These are phyloP conservation scores for Schizochytrium sp. DNA, from an alignment of 108 stramenopile genomes.

Conservation along the genomic window DNA sequence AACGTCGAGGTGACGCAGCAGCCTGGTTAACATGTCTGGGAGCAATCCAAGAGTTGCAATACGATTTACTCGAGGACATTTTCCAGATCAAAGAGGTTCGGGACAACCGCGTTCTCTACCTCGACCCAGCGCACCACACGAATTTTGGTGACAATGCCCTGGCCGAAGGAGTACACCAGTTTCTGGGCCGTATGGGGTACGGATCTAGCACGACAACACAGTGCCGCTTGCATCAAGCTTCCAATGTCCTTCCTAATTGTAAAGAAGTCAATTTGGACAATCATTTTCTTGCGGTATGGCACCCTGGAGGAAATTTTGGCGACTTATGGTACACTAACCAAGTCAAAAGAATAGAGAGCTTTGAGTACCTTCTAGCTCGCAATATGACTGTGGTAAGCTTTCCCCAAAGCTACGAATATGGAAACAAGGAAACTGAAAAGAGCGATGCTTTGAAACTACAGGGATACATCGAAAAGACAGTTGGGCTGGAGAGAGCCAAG, in stretches of 20 bases:
- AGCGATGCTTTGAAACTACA: neutral
- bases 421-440: neutral
- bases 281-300: neutral
- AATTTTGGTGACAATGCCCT: conserved; percentile 1
- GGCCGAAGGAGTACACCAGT: neutral
- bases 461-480: neutral
- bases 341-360: neutral
- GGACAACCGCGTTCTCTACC: neutral
- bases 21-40: conserved; percentile 4
- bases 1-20: neutral
- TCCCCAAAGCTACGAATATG: neutral
- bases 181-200: conserved; percentile 7
- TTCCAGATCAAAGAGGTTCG: neutral
- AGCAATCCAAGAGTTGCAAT: neutral
- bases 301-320: neutral
- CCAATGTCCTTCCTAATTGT: neutral
- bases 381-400: neutral
- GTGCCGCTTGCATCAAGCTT: neutral
- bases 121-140: neutral
- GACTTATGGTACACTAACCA: neutral
- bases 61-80: neutral
- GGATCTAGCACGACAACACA: neutral
- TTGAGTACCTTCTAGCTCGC: neutral
- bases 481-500: neutral
- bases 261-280: neutral